A percentile compares a stretch with the other conserved stretches of the same genome.
These are phyloP conservation scores for Xylaria intraflava DNA, from an alignment of 495 filamentous ascomycete species.

Conservation along the genomic window DNA sequence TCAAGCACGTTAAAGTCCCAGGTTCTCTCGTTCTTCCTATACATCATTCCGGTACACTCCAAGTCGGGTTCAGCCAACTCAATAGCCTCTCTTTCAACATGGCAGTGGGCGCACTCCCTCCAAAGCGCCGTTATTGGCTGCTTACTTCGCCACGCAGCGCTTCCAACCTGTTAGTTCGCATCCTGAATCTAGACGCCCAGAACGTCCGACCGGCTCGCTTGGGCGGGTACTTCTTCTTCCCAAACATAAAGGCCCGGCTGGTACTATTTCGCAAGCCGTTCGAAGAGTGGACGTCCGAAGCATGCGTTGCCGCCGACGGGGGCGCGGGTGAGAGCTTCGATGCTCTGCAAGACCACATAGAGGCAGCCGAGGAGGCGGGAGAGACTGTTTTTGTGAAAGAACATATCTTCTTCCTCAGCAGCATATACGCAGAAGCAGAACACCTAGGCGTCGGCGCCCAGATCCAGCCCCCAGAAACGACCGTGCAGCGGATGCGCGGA, in stretches of 20 bases:
- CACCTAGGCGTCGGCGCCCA: constrained; percentile 2
- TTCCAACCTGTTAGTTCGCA: constrained; percentile 35
- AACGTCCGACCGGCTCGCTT: constrained; percentile 11
- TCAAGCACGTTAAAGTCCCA: no score
- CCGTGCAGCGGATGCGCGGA: not conserved
- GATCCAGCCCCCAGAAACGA: not conserved
- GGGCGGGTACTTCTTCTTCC: constrained; percentile 38
- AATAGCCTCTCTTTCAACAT: not conserved
- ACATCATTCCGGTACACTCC: no score
- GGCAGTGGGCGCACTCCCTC: constrained; percentile 1
- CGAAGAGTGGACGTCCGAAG: constrained; percentile 24
- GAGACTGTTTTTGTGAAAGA: constrained; percentile 38
- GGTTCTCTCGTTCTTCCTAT: no score
- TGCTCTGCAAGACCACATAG: constrained; percentile 22
- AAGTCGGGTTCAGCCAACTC: no score
- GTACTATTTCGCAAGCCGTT: constrained; percentile 15
- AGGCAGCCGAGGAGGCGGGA: constrained; percentile 17
- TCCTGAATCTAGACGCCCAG: constrained; percentile 35
- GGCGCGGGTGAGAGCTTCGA: constrained; percentile 19
- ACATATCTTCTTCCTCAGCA: constrained; percentile 25
- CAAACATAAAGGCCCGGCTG: constrained; percentile 13
- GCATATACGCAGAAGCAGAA: constrained; percentile 10
- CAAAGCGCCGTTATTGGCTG: constrained; percentile 14
- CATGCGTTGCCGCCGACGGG: constrained; percentile 10
- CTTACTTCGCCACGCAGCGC: constrained; percentile 37